Conservation (phyloP, 306 rosid species). For the Vigna trinervia region DNA sequence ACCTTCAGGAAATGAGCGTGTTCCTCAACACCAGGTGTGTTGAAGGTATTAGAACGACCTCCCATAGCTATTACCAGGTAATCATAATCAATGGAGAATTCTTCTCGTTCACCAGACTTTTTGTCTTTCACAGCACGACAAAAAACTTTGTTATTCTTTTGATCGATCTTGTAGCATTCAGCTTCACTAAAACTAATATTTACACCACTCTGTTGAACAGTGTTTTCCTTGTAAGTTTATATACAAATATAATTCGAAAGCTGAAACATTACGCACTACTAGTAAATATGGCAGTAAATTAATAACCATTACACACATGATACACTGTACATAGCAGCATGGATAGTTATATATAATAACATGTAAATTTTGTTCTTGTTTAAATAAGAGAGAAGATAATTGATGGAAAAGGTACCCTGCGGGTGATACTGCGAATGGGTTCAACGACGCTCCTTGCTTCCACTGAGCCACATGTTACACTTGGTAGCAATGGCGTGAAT, state of each 20-base stretch:
- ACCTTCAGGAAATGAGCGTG: slow-evolving; percentile 94
- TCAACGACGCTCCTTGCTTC: slow-evolving; percentile 96
- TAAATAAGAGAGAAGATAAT: not conserved
- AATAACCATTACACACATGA: too few species aligned
- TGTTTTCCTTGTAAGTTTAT: slow-evolving; percentile 5
- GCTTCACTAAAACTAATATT: slow-evolving; percentile 78
- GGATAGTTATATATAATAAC: not conserved
- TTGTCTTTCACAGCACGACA: slow-evolving; percentile 60
- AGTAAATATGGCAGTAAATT: too few species aligned
- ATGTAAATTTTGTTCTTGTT: not conserved
- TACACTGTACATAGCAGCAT: too few species aligned
- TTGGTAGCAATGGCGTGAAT: slow-evolving; percentile 91
- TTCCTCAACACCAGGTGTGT: slow-evolving; percentile 91
- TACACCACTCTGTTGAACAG: slow-evolving; percentile 59
- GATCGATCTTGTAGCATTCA: slow-evolving; percentile 83
- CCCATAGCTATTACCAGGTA: slow-evolving; percentile 82
- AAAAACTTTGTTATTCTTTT: slow-evolving; percentile 70
- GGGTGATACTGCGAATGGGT: slow-evolving; percentile 76
- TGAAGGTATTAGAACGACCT: slow-evolving; percentile 89
- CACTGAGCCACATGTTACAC: slow-evolving; percentile 91
- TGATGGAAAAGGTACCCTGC: slow-evolving; percentile 55
- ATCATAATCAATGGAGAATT: slow-evolving; percentile 86
- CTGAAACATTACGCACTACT: not conserved
- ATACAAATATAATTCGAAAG: not conserved
- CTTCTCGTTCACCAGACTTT: slow-evolving; percentile 59